Base-by-base conservation (phyloP, 495 filamentous ascomycete species). In the Viridothelium virens region DNA sequence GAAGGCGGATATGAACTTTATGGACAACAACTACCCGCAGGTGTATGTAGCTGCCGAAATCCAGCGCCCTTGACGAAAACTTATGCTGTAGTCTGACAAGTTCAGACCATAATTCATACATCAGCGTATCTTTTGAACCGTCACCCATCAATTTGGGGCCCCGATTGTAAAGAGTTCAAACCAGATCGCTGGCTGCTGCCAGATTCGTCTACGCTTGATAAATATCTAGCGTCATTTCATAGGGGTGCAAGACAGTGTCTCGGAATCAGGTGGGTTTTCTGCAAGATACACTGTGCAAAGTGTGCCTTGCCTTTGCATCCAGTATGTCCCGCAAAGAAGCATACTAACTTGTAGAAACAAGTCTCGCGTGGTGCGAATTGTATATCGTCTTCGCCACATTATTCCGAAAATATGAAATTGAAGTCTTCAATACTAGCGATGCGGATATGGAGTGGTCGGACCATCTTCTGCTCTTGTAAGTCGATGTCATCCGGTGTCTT, bases 161-260 rank as follows among this genome's bases (percentile, higher is more conserved):
- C 63, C 1, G 67, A 73, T 61, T 66, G 73, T 16, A 65, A 66
- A 16, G 63, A 63, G 34, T 76, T 76, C 69, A 34, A 31, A 1
- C 74, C 74, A 1, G 70, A 73, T 37, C 68, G 74, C 31, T 76
- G 74, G 74, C 68, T 74, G 4, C 48, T 10, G 4, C n/a, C 48
- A 11, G n/a, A 53, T 25, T 53, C 48, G 16, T n/a, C 9, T 14
- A 11, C 7, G 9, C 48, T 25, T 53, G 48, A 53, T 18, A 53
- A 25, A 53, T 14, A 53, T 18, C n/a, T 53, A 25, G n/a, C 48
- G 3, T 53, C 48, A n/a, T 53, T 53, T 18, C 48, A 53, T 3
- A 53, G 48, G 16, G 48, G 48, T 53, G n/a, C 48, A 25, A 7
- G 48, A 53, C 48, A 53, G 16, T 53, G 48, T 53, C n/a, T 53